Evolutionary conservation across 768 basidiomycete species (phyloP).

Genomic region (Kwoniella sp.): DNA sequence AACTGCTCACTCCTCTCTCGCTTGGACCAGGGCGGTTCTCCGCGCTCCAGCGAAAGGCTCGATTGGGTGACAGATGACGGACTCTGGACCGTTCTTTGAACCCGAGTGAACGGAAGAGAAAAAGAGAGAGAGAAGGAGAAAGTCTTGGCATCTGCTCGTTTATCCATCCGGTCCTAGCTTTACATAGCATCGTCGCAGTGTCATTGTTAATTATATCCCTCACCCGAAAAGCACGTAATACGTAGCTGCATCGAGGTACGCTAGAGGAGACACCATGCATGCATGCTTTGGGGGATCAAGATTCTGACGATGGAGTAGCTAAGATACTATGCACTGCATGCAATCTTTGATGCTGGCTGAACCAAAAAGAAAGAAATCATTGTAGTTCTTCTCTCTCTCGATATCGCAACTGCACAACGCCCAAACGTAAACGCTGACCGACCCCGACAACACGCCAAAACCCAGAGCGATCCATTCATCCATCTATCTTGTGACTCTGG

Average conservation of each 20-base stretch:
- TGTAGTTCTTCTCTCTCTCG: too few relatives aligned
- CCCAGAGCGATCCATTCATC: too few relatives aligned
- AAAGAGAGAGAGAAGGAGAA: background rate
- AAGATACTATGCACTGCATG: too few relatives aligned
- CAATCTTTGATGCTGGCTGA: too few relatives aligned
- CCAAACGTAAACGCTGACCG: too few relatives aligned
- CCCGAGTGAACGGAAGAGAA: too few relatives aligned
- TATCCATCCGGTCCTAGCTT: background rate
- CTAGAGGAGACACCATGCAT: background rate
- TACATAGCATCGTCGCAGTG: background rate
- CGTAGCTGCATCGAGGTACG: background rate
- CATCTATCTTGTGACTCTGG: too few relatives aligned
- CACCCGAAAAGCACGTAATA: background rate
- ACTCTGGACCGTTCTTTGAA: too few relatives aligned
- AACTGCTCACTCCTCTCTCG: background rate
- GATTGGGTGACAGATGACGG: background rate
- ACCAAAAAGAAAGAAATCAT: too few relatives aligned
- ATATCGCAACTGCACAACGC: too few relatives aligned
- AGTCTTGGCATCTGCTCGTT: slow-evolving; percentile 3
- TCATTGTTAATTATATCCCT: background rate
- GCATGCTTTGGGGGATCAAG: background rate
- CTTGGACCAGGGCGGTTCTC: background rate
- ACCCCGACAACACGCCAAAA: too few relatives aligned
- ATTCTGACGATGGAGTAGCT: background rate
- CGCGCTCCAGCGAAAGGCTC: background rate